phyloP scores from a whole-genome alignment of 257 asterid species.

The Nyctanthes arbortristis region DNA sequence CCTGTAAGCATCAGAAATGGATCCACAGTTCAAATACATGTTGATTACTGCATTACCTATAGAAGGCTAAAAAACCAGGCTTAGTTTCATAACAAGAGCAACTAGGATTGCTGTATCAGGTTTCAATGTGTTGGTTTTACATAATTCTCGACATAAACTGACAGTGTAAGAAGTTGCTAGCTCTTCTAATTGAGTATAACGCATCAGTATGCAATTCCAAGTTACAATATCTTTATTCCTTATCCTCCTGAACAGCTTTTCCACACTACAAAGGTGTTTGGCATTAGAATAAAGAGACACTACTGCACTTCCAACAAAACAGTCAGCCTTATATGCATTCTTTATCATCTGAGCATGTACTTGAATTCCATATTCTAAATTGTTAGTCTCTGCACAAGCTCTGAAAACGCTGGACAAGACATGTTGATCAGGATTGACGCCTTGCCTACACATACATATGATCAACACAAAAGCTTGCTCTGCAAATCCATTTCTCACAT shows the following conservation, averaged over 20 bases:
- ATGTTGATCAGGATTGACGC: constrained; percentile 12
- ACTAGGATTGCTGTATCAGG: constrained; percentile 14
- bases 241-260: constrained; percentile 19
- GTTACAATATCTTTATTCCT: constrained; percentile 17
- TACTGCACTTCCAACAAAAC: constrained; percentile 15
- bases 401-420: constrained; percentile 14
- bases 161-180: constrained; percentile 6
- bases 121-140: neutral
- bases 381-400: constrained; percentile 14
- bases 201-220: constrained; percentile 17
- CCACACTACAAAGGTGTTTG: constrained; percentile 7
- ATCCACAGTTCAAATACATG: constrained; percentile 19
- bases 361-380: constrained; percentile 17
- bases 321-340: constrained; percentile 10
- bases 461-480: constrained; percentile 7
- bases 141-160: constrained; percentile 9
- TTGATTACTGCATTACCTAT: constrained; percentile 20
- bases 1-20: constrained; percentile 6
- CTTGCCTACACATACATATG: constrained; percentile 17
- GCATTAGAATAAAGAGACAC: constrained; percentile 11
- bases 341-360: constrained; percentile 23
- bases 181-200: constrained; percentile 16
- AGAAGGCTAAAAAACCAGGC: neutral
- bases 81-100: constrained; percentile 6
- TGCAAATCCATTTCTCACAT: constrained; percentile 5